Evolutionary conservation across 139 green algal genomes (phyloP).

Genomic region (Pycnococcus provasolii): DNA sequence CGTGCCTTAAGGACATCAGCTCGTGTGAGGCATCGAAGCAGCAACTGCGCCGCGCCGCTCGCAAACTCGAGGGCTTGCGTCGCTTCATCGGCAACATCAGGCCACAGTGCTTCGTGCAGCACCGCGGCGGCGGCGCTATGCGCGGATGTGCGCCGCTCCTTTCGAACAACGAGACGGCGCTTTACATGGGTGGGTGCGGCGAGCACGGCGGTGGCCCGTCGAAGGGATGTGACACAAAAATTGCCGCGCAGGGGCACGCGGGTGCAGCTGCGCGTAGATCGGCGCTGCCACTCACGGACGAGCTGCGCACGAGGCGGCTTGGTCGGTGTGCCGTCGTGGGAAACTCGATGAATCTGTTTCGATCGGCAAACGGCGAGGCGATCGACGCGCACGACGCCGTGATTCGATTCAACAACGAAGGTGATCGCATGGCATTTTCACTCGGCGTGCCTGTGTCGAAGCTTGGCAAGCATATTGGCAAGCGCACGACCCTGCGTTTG

Average conservation of each 20-base stretch:
- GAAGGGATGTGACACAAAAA: neutral
- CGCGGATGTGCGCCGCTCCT: neutral
- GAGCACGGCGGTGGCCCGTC: conserved; percentile 2
- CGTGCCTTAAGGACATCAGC: too few relatives aligned
- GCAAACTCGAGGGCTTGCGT: too few relatives aligned
- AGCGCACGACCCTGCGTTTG: conserved; percentile 11
- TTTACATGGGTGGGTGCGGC: conserved; percentile 6
- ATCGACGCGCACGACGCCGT: conserved; percentile 14
- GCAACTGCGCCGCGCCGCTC: too few relatives aligned
- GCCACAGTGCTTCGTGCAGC: too few relatives aligned
- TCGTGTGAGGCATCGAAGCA: too few relatives aligned
- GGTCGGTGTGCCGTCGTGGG: conserved; percentile 9
- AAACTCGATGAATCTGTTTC: conserved; percentile 18
- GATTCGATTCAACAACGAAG: conserved; percentile 11
- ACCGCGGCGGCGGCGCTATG: too few relatives aligned
- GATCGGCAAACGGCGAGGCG: conserved; percentile 6
- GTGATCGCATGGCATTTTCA: conserved; percentile 1
- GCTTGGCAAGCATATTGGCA: conserved; percentile 9
- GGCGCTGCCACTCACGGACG: neutral
- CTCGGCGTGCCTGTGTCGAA: neutral
- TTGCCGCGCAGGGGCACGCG: too few relatives aligned
- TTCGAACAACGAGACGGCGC: conserved; percentile 8
- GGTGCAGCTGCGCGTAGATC: too few relatives aligned
- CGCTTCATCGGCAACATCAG: too few relatives aligned
- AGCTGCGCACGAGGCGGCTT: neutral